Evolutionary conservation across 1,139 yeast genomes (phyloP).

Genomic region (Meyerozyma athensensis): DNA sequence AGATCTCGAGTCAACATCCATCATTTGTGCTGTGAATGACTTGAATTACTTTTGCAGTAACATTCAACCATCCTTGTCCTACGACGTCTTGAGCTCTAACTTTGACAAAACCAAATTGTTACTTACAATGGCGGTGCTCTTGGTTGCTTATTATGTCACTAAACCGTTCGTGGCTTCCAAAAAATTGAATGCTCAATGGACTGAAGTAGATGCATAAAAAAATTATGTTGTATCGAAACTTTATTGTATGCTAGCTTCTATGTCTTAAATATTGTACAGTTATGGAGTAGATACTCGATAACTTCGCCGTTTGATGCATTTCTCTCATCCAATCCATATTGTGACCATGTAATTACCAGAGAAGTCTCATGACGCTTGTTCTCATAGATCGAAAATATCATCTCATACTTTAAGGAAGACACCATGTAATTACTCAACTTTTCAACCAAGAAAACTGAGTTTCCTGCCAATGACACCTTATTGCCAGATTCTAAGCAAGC

Average conservation of each 20-base stretch:
- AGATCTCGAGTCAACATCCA: constrained; percentile 73
- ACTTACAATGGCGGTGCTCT: constrained; percentile 52
- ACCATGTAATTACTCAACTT: constrained; percentile 36
- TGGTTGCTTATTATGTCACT: constrained; percentile 38
- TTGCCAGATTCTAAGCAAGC: constrained; percentile 12
- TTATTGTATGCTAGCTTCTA: constrained; percentile 3
- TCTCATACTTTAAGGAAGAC: constrained; percentile 36
- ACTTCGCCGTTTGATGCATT: constrained; percentile 10
- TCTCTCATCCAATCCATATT: constrained; percentile 22
- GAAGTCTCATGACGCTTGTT: constrained; percentile 7
- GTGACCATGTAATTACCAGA: constrained; percentile 23
- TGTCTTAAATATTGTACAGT: constrained; percentile 15
- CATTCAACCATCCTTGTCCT: constrained; percentile 77
- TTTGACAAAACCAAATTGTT: constrained; percentile 68
- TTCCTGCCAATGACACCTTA: too few relatives aligned
- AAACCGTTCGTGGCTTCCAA: constrained; percentile 58
- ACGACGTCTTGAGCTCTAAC: constrained; percentile 64
- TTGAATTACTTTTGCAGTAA: constrained; percentile 71
- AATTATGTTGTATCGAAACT: constrained; percentile 2
- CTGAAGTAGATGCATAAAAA: constrained; percentile 10
- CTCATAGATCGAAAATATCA: constrained; percentile 38
- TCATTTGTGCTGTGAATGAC: constrained; percentile 61
- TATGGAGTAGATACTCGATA: constrained; percentile 10
- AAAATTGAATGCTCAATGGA: constrained; percentile 36
- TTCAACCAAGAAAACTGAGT: constrained; percentile 28